Conservation (phyloP, 441 rosid genomes). For the Capsella rubella region DNA sequence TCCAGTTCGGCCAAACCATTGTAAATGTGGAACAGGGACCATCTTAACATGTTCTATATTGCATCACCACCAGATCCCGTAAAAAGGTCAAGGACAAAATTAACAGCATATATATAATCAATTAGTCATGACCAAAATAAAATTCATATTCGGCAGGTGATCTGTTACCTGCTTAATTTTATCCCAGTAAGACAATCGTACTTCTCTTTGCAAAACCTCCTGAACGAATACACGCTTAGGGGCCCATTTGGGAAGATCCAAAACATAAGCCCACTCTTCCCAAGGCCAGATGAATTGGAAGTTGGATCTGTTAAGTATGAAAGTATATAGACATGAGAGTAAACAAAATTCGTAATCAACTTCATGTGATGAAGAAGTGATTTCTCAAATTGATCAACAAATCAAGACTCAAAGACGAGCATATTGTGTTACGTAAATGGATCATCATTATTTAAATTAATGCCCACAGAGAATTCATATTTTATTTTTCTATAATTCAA, state of each 20-base stretch:
- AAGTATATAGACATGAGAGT: constrained; percentile 33
- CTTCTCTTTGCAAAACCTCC: constrained; percentile 99
- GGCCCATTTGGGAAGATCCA: constrained; percentile 98
- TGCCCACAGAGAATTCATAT: constrained; percentile 5
- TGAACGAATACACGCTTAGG: constrained; percentile 99
- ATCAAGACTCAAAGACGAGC: constrained; percentile 1
- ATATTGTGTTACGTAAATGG: neutral
- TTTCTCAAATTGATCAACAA: constrained; percentile 14
- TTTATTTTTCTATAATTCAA: constrained; percentile 3
- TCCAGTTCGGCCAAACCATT: constrained; percentile 5
- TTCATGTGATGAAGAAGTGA: constrained; percentile 1
- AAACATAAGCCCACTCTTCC: constrained; percentile 99
- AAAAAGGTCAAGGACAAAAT: neutral
- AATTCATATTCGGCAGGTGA: neutral
- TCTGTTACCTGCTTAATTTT: constrained; percentile 89
- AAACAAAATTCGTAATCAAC: neutral
- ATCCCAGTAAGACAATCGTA: constrained; percentile 98
- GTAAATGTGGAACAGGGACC: neutral
- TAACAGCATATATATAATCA: neutral
- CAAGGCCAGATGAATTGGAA: constrained; percentile 99
- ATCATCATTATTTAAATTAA: neutral
- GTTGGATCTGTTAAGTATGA: constrained; percentile 72
- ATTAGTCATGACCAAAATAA: neutral
- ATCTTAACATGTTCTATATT: neutral
- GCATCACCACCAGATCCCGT: neutral